Evolutionary conservation across 2,329 filamentous ascomycete species (phyloP).

Genomic region (Aulographum hederae): DNA sequence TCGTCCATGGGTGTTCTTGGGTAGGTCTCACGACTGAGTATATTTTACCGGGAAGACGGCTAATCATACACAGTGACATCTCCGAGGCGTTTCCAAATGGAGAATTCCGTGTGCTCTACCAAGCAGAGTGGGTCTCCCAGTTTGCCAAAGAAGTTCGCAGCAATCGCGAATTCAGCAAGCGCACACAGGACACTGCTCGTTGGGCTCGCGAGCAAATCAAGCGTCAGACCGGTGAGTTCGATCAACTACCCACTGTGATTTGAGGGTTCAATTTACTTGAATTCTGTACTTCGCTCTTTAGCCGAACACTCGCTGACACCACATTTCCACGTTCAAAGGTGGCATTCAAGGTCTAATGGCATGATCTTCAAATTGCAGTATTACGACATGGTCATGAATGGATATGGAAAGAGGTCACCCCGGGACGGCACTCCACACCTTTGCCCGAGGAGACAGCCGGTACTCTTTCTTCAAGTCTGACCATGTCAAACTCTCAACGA

Average conservation of each 20-base stretch:
- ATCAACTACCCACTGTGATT: slow-evolving; percentile 65
- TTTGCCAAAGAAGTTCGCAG: slow-evolving; percentile 86
- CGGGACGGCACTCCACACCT: no score
- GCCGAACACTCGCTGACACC: no score
- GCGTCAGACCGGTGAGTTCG: slow-evolving; percentile 46
- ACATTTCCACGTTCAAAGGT: no score
- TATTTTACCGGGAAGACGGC: slow-evolving; percentile 5
- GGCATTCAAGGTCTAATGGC: no score
- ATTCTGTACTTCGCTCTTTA: slow-evolving; percentile 86
- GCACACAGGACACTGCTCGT: slow-evolving; percentile 84
- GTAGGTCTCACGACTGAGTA: slow-evolving; percentile 35
- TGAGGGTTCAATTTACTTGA: slow-evolving; percentile 76
- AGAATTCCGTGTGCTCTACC: slow-evolving; percentile 69
- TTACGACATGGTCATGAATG: no score
- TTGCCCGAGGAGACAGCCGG: no score
- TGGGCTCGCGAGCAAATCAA: slow-evolving; percentile 98
- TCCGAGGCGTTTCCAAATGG: slow-evolving; percentile 87
- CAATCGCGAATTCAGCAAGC: slow-evolving; percentile 68
- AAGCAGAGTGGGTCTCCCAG: slow-evolving; percentile 71
- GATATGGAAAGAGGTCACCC: no score
- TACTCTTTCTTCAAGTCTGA: no score
- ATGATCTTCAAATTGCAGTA: no score
- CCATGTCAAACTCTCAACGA: no score
- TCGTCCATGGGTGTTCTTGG: slow-evolving; percentile 96
- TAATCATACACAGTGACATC: slow-evolving; percentile 51